Percentiles rank a stretch among this genome's conserved stretches.
phyloP scores from a whole-genome alignment of 805 yeast species.

The Jamesozyma piceae region DNA sequence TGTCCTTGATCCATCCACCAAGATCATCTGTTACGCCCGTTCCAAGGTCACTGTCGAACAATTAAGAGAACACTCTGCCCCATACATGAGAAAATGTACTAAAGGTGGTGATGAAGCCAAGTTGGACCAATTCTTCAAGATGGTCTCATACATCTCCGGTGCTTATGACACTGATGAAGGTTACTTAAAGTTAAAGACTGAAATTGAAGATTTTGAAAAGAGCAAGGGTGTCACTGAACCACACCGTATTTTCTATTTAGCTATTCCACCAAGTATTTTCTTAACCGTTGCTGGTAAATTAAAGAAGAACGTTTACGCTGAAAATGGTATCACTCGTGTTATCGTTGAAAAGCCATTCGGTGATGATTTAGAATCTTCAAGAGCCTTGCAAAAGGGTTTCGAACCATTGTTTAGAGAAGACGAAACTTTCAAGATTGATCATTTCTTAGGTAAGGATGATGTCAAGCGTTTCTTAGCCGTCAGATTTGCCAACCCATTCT shows the following conservation, averaged over 20 bases:
- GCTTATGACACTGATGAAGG: constrained; percentile 74
- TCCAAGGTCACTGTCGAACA: constrained; percentile 60
- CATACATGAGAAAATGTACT: constrained; percentile 46
- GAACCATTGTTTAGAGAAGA: constrained; percentile 85
- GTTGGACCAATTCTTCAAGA: constrained; percentile 52
- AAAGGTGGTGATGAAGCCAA: constrained; percentile 34
- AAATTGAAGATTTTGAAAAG: constrained; percentile 51
- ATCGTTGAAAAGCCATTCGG: constrained; percentile 98
- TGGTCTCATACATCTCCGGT: constrained; percentile 63
- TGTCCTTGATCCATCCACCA: constrained; percentile 56
- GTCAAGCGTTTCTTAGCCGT: constrained; percentile 85
- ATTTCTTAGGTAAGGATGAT: constrained; percentile 95
- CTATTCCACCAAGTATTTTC: constrained; percentile 90
- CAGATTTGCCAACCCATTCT: constrained; percentile 83
- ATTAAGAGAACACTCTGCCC: constrained; percentile 54
- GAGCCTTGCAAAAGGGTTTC: constrained; percentile 64
- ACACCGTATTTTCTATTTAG: constrained; percentile 81
- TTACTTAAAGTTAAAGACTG: constrained; percentile 44
- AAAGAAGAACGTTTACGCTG: constrained; percentile 27
- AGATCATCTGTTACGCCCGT: constrained; percentile 87
- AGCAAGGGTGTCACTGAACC: constrained; percentile 39
- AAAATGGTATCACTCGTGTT: constrained; percentile 61
- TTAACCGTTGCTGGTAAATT: constrained; percentile 64
- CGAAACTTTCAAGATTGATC: constrained; percentile 92
- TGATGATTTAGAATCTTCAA: constrained; percentile 71